A percentile compares a stretch with the other conserved stretches of the same genome.
Evolutionary conservation across 2,329 filamentous ascomycete genomes (phyloP).

Genomic region (Incumbomyces lentus): DNA sequence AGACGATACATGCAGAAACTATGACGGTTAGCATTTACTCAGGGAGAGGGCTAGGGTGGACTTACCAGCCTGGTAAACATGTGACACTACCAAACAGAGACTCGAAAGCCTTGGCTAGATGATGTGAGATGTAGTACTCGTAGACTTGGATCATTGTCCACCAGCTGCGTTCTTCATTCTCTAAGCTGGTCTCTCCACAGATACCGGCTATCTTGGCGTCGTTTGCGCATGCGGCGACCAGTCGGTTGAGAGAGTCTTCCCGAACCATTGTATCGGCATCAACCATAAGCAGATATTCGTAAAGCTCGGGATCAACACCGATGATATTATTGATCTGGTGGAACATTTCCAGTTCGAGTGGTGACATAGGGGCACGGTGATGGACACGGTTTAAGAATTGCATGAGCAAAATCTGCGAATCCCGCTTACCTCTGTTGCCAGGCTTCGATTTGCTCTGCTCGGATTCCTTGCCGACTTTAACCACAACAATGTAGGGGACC

Average conservation of each 20-base stretch:
- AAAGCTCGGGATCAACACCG: constrained; percentile 90
- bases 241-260: constrained; percentile 82
- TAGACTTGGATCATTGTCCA: constrained; percentile 99
- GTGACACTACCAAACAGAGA: constrained; percentile 95
- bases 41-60: constrained; percentile 20
- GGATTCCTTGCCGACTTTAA: constrained; percentile 95
- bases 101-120: constrained; percentile 92
- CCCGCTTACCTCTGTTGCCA: constrained; percentile 95
- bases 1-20: constrained; percentile 99
- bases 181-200: constrained; percentile 89
- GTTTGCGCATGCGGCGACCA: constrained; percentile 86
- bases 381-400: constrained; percentile 97
- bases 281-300: constrained; percentile 95
- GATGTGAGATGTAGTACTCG: constrained; percentile 99
- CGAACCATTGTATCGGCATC: constrained; percentile 92
- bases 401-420: constrained; percentile 91
- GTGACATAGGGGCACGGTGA: constrained; percentile 86
- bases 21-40: constrained; percentile 28
- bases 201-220: constrained; percentile 95
- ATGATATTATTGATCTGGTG: constrained; percentile 99
- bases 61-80: constrained; percentile 98
- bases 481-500: constrained; percentile 87
- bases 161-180: constrained; percentile 92
- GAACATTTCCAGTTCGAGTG: constrained; percentile 94
- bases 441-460: constrained; percentile 86